Percentiles rank a stretch among this genome's conserved stretches.
Conservation (phyloP, 352 stramenopile species). For the Globisporangium sylvaticum region DNA sequence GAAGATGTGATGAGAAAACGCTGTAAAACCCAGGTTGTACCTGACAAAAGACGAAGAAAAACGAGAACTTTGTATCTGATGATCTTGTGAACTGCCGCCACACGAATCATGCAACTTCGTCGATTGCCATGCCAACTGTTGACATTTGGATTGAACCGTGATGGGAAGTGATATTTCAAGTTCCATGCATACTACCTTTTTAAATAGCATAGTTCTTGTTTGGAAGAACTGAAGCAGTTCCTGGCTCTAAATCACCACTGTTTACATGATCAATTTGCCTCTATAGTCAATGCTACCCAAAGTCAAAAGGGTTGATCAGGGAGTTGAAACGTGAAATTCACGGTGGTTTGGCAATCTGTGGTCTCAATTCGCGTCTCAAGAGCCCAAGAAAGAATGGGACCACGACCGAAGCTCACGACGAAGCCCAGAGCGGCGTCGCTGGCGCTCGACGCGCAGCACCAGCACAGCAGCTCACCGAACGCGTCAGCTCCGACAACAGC, state of each 20-base stretch:
- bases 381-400: neutral
- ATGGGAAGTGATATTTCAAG: neutral
- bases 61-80: neutral
- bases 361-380: neutral
- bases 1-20: neutral
- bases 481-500: neutral
- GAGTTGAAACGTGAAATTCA: neutral
- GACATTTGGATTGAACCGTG: neutral
- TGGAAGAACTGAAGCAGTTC: too few relatives aligned
- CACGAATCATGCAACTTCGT: too few relatives aligned
- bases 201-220: neutral
- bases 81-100: neutral
- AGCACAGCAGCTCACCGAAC: neutral
- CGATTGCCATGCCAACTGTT: too few relatives aligned
- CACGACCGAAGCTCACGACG: neutral
- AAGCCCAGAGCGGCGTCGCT: neutral
- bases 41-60: neutral
- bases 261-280: neutral
- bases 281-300: neutral
- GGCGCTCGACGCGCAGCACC: neutral
- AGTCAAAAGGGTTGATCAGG: neutral
- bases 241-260: neutral
- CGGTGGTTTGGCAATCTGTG: neutral
- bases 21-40: neutral
- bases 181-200: neutral